A percentile compares a stretch with the other conserved stretches of the same genome.
These are phyloP conservation scores for Xylaria cubensis DNA, from an alignment of 495 filamentous ascomycete genomes.

Conservation along the genomic window DNA sequence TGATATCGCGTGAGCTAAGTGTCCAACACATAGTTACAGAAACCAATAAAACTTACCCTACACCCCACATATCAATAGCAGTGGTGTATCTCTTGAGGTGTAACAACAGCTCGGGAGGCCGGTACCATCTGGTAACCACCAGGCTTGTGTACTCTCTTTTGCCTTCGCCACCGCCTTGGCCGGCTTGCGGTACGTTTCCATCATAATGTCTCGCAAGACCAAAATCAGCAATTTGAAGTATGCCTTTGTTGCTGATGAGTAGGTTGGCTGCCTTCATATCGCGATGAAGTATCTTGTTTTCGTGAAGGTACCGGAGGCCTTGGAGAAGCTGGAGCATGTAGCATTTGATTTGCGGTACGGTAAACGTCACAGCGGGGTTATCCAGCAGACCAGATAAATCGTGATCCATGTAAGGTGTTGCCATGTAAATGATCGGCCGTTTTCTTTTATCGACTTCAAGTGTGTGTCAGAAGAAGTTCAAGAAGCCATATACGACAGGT, in stretches of 20 bases:
- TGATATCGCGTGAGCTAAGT: conserved; percentile 40
- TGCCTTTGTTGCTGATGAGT: conserved; percentile 91
- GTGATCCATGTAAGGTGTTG: conserved; percentile 98
- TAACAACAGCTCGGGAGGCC: conserved; percentile 90
- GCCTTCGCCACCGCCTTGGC: conserved; percentile 83
- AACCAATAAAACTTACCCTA: conserved; percentile 69
- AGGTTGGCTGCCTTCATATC: conserved; percentile 99
- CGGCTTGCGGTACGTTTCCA: conserved; percentile 77
- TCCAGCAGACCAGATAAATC: conserved; percentile 95
- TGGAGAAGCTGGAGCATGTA: conserved; percentile 95
- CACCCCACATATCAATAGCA: conserved; percentile 98
- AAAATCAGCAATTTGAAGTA: conserved; percentile 97
- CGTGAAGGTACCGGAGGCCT: conserved; percentile 87
- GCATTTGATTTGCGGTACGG: conserved; percentile 92
- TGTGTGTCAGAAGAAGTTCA: conserved; percentile 30
- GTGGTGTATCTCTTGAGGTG: conserved; percentile 88
- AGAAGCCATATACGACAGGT: neutral
- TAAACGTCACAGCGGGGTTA: conserved; percentile 87
- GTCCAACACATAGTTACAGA: neutral
- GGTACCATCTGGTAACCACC: conserved; percentile 97
- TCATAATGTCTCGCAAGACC: conserved; percentile 94
- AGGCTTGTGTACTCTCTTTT: conserved; percentile 90
- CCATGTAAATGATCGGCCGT: conserved; percentile 95
- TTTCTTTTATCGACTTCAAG: conserved; percentile 73
- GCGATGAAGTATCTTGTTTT: conserved; percentile 87